Base-by-base conservation (phyloP, 768 basidiomycete genomes). In the Cystobasidium tubakii region DNA sequence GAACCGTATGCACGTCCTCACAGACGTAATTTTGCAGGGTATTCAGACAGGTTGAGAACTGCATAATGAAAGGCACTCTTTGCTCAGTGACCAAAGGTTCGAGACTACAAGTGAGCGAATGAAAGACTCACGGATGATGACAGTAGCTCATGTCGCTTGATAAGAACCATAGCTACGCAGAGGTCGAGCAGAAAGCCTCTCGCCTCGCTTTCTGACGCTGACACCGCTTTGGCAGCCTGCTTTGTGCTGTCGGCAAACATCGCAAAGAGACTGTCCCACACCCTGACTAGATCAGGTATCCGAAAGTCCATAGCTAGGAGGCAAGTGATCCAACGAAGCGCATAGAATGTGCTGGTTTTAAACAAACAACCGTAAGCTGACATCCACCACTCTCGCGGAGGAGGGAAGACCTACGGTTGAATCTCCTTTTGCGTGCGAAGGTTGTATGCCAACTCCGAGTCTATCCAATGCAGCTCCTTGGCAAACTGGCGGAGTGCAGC, bases 191-290 rank as follows among this genome's bases (percentile, higher is more conserved):
- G 34, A 34, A 71, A 71, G 9, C 33, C 55, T 10, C 69, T 27
- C 10, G 69, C 54, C 27, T 71, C 50, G 34, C 69, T 71, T n/a
- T 67, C 66, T 19, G 39, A 4, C 27, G 29, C 66, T 7, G 57
- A 60, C 4, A 60, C 29, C 6, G 66, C 66, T 67, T 67, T 67
- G 29, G 69, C 69, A 31, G 54, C 55, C 23, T 31, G 21, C 25
- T 23, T 29, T 27, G 29, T 60, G 33, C 29, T 71, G 25, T 71
- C 69, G 2, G 69, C 69, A 13, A 71, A 55, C 33, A 71, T 53
- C 4, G 69, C 69, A 34, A 71, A 71, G 50, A 71, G 54, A 44
- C 54, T 57, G 54, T 71, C 69, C 69, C 69, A 71, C 21, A 71
- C 39, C 21, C 44, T 53, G 15, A 71, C 42, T n/a, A 71, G 54